Base-by-base conservation (phyloP, 441 rosid genomes). In the Metrosideros polymorpha region DNA sequence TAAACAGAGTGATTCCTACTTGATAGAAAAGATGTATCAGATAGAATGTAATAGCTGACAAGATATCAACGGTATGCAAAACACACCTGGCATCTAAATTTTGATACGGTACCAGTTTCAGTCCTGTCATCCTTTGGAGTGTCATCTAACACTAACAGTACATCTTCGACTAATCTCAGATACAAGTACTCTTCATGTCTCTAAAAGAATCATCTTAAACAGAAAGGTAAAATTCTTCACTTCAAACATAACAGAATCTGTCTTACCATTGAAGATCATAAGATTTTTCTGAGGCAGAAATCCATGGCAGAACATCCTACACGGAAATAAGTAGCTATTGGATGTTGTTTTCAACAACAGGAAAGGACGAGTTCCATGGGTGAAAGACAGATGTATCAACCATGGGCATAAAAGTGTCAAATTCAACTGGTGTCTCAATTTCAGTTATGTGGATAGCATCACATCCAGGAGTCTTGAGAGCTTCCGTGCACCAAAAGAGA, bases 371-470 rank as follows among this genome's bases (percentile, higher is more conserved):
- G n/a, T n/a, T n/a, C n/a, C 98, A 95, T 76, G 99, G 98, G 85
- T 94, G 98, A 91, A 93, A 98, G 7, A 88, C 89, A 84, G 97
- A 93, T 49, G 89, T 87, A 92, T 96, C 95, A 87, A 96, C 86
- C 6, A 88, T 30, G 6, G 99, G 95, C 63, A 98, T 91, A 89
- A 94, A 96, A 29, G 98, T 95, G 90, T 96, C 98, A 88, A 99
- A 98, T 12, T 94, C 96, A 85, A 94, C 77, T 90, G 86, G 91
- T 66, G 90, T 89, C 90, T 95, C 92, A 87, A 95, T 93, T 92
- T 95, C 98, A 15, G 98, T 95, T 52, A 95, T 84, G 90, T 96
- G 98, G 52, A 95, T 91, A 85, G 98, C 99, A 87, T 96, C 97
- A 89, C 98, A 98, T 82, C 91, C 91, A 45, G 94, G 92, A 1